phyloP scores from a whole-genome alignment of 1,284 basidiomycete species.

The Phellopilus nigrolimitatus region DNA sequence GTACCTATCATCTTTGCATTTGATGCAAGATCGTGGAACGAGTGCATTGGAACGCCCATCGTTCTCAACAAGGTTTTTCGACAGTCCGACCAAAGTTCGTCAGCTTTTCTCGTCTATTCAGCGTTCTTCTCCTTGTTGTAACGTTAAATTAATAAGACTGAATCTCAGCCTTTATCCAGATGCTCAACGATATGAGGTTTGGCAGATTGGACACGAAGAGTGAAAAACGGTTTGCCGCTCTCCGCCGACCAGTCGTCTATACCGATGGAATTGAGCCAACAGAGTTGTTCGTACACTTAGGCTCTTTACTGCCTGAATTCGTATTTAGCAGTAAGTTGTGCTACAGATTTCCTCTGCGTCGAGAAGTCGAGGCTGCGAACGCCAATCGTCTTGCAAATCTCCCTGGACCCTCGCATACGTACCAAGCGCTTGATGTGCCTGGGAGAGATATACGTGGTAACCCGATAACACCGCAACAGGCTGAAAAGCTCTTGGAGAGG shows the following conservation, averaged over 20 bases:
- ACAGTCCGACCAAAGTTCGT: constrained; percentile 58
- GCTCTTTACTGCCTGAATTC: background rate
- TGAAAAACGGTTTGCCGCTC: constrained; percentile 51
- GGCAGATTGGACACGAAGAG: constrained; percentile 44
- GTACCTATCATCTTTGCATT: constrained; percentile 68
- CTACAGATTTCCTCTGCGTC: constrained; percentile 72
- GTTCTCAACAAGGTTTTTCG: constrained; percentile 64
- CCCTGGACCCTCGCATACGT: constrained; percentile 31
- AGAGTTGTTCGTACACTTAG: constrained; percentile 54
- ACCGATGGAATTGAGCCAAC: constrained; percentile 77
- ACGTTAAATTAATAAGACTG: background rate
- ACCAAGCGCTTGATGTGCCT: constrained; percentile 33
- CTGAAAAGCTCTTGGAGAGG: constrained; percentile 27
- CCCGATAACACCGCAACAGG: constrained; percentile 21
- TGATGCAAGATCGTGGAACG: constrained; percentile 73
- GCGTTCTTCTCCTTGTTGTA: background rate
- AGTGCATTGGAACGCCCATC: constrained; percentile 51
- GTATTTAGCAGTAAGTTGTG: constrained; percentile 9
- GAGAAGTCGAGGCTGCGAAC: constrained; percentile 74
- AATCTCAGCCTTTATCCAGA: constrained; percentile 53
- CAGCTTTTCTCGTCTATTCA: constrained; percentile 5
- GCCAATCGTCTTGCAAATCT: constrained; percentile 36
- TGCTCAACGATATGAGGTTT: constrained; percentile 71
- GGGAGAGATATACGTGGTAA: constrained; percentile 27
- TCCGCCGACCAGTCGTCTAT: constrained; percentile 58